phyloP scores from a whole-genome alignment of 2,329 filamentous ascomycete species.

The Aspergillus ochraceus region DNA sequence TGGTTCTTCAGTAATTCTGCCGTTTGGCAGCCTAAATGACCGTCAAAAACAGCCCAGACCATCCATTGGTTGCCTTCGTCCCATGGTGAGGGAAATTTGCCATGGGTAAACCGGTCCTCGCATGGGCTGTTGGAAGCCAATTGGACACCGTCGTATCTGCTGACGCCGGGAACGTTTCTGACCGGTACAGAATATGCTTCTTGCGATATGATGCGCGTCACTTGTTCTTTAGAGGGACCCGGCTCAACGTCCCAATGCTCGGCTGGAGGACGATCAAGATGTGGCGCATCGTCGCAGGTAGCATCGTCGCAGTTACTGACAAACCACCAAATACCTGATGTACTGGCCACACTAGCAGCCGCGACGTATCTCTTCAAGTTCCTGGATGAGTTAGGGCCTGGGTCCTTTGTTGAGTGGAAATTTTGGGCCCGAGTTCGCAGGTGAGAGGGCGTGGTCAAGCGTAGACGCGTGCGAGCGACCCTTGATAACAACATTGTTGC shows the following conservation, averaged over 20 bases:
- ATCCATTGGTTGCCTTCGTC: conserved; percentile 27
- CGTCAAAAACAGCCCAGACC: conserved; percentile 44
- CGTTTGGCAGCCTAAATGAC: conserved; percentile 34
- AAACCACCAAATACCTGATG: conserved; percentile 22
- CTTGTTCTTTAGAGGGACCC: conserved; percentile 19
- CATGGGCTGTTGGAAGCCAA: conserved; percentile 40
- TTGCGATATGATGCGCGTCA: conserved; percentile 23
- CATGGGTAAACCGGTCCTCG: conserved; percentile 30
- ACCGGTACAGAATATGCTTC: conserved; percentile 23
- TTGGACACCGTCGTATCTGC: conserved; percentile 27
- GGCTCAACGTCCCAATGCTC: conserved; percentile 12
- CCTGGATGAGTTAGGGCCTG: conserved; percentile 3
- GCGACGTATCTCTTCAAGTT: conserved; percentile 11
- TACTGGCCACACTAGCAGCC: conserved; percentile 14
- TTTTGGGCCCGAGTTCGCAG: conserved; percentile 6
- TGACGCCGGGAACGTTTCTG: conserved; percentile 19
- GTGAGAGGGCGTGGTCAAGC: conserved; percentile 5
- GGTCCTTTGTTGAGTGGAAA: conserved; percentile 11
- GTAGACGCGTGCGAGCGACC: conserved; percentile 2
- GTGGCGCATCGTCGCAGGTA: conserved; percentile 17
- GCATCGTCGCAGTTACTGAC: conserved; percentile 11
- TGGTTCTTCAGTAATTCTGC: conserved; percentile 24
- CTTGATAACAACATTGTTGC: not conserved
- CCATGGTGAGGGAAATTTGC: conserved; percentile 23
- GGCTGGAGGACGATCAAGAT: conserved; percentile 12